Base-by-base conservation (phyloP, 108 stramenopile genomes). In the Cyclotella baltica region DNA sequence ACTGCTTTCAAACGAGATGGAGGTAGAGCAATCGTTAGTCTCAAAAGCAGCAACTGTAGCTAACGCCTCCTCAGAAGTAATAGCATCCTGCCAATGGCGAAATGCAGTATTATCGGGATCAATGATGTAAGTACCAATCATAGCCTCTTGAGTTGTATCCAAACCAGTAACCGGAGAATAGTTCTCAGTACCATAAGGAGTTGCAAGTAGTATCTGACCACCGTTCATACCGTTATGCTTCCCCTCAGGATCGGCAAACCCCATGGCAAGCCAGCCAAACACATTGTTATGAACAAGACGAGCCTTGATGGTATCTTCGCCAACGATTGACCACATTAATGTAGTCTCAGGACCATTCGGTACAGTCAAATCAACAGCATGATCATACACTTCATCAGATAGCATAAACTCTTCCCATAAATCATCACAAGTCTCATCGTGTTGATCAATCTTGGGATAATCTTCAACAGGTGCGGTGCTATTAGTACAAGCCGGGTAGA, bases 21-120 rank as follows among this genome's bases (percentile, higher is more conserved):
- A 77, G 51, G 90, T 91, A 56, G 80, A 88, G 63, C 90, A 91
- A 35, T 86, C 90, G 13, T 55, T 76, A 48, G 36, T 31, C 22
- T 74, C 80, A 19, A 56, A 29, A 27, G 13, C 40, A 37, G 69
- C 73, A 0, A 47, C 64, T 20, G 83, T 73, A 34, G 51, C 28
- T 23, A 61, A 47, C 16, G 50, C 43, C 61, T 81, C 68, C 6
- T 61, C 83, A 27, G 38, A 71, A 5, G 64, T 59, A 61, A 81
- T 61, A 33, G 89, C 82, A 4, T 77, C 74, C 6, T 36, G n/a
- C 89, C 89, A 90, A 75, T 83, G 77, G 35, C 89, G 88, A 70
- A 90, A 90, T 15, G 89, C 34, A 16, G 85, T 62, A 16, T 74
- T 27, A 0, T 52, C 28, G 4, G 38, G 36, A 73, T 82, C 64